Conservation (phyloP, 345 rosid species). For the Corymbia maculata region DNA sequence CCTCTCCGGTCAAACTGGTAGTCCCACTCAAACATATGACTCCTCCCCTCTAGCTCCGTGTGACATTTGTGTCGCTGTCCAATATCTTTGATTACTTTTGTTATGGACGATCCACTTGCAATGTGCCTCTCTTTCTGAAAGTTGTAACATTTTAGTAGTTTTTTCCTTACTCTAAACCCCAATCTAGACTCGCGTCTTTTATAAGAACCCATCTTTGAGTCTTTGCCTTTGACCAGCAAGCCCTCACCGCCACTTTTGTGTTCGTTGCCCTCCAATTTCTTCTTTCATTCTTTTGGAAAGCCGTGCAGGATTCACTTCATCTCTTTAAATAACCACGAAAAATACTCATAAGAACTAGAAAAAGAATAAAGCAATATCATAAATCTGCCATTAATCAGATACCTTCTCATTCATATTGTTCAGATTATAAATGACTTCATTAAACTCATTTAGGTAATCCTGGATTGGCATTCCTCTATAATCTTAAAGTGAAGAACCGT, state of each 20-base stretch:
- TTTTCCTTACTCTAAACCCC: not conserved
- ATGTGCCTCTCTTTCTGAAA: too few relatives aligned
- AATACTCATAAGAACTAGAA: too few relatives aligned
- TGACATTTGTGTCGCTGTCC: too few relatives aligned
- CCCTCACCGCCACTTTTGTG: not conserved
- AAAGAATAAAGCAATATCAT: not conserved
- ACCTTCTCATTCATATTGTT: not conserved
- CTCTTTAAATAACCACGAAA: not conserved
- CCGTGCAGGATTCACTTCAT: not conserved
- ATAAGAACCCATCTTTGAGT: not conserved
- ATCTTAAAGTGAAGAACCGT: not conserved
- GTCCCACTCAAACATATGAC: not conserved
- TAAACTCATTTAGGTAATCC: not conserved
- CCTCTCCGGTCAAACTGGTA: accelerated
- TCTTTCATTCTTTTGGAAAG: not conserved
- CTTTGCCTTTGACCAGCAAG: not conserved
- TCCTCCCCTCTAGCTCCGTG: accelerated
- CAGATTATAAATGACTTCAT: not conserved
- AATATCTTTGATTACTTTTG: too few relatives aligned
- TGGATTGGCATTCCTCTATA: not conserved
- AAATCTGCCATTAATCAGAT: not conserved
- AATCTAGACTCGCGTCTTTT: not conserved
- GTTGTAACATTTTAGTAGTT: too few relatives aligned
- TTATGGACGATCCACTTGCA: too few relatives aligned
- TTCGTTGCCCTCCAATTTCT: not conserved